These are phyloP conservation scores for Sugiyamaella neomexicana DNA, from an alignment of 1,139 yeast genomes.

Conservation along the genomic window DNA sequence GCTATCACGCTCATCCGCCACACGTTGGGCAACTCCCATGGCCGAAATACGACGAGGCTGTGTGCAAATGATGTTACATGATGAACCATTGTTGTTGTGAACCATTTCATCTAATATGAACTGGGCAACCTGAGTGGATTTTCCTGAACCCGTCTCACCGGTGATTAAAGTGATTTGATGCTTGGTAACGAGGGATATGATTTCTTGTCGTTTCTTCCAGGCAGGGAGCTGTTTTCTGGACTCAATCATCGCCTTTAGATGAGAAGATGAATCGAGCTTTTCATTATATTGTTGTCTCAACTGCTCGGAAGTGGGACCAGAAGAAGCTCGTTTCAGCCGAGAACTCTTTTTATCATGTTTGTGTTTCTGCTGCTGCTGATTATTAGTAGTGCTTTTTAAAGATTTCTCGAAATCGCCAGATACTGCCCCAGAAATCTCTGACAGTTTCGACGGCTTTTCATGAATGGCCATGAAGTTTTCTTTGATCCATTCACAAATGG, in stretches of 20 bases:
- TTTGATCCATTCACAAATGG: constrained; percentile 73
- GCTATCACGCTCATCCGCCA: constrained; percentile 75
- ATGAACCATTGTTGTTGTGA: constrained; percentile 46
- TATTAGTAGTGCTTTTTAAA: background rate
- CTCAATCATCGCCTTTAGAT: constrained; percentile 42
- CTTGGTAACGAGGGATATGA: constrained; percentile 55
- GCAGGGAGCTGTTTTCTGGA: constrained; percentile 72
- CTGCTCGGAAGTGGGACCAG: constrained; percentile 15
- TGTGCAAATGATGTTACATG: constrained; percentile 70
- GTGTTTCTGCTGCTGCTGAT: background rate
- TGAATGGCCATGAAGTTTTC: constrained; percentile 58
- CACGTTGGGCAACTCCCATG: constrained; percentile 90
- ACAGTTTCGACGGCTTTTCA: constrained; percentile 71
- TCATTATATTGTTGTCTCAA: constrained; percentile 22
- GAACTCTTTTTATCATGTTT: background rate
- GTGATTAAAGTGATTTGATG: constrained; percentile 76
- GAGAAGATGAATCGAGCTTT: constrained; percentile 27
- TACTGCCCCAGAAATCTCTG: constrained; percentile 44
- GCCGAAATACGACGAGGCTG: constrained; percentile 97
- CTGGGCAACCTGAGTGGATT: constrained; percentile 90
- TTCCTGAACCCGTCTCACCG: constrained; percentile 98
- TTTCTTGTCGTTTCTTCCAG: constrained; percentile 62
- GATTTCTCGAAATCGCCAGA: constrained; percentile 34
- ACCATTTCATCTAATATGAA: constrained; percentile 66
- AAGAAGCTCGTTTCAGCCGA: background rate